Evolutionary conservation across 768 basidiomycete species (phyloP), one percentile per base, ranked within the genome.

Genomic region (Phaeolepiota aurea): DNA sequence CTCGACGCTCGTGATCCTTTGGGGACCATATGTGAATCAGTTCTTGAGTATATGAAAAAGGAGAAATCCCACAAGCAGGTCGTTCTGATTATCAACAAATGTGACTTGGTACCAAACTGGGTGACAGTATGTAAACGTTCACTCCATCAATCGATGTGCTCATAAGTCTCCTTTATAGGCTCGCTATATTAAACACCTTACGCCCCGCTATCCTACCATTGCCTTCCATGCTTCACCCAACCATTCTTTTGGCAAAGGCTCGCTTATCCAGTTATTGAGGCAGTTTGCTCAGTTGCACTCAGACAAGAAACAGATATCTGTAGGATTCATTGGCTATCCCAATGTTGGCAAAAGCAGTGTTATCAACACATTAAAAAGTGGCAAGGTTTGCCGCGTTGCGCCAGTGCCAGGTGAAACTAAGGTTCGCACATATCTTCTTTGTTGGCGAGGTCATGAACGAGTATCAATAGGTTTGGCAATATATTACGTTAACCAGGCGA

Each of bases 191-290:
- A 84, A 93, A 65, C 85, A 96, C 55, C 79, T 98, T 15, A 94
- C 91, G 0, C 87, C 93, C 35, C 81, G 82, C 42, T 96, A 90
- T 54, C 94, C 94, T 5, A 97, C 94, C 3, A 85, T 99, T 51
- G 94, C 94, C 2, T 97, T 98, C 73, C 94, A 99, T 57, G 96
- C 94, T 4, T 98, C 94, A 15, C 92, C 93, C 33, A 96, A 96
- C 59, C 93, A 99, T 66, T 96, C 94, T 1, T 99, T 99, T 55
- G 96, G 94, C 53, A 98, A 99, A 65, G 94, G 94, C 14, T 90
- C 96, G 14, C 80, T 99, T 45, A 99, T 99, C 52, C 92, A 96
- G 62, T 77, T 98, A 33, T 75, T 99, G 34, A 79, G 96, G 19
- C 96, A 98, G 56, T 99, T 99, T 61, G 87, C 92, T 3, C 88